These are phyloP conservation scores for Echinochloa phyllopogon DNA, from an alignment of 176 grass and related monocot species.

Conservation along the genomic window DNA sequence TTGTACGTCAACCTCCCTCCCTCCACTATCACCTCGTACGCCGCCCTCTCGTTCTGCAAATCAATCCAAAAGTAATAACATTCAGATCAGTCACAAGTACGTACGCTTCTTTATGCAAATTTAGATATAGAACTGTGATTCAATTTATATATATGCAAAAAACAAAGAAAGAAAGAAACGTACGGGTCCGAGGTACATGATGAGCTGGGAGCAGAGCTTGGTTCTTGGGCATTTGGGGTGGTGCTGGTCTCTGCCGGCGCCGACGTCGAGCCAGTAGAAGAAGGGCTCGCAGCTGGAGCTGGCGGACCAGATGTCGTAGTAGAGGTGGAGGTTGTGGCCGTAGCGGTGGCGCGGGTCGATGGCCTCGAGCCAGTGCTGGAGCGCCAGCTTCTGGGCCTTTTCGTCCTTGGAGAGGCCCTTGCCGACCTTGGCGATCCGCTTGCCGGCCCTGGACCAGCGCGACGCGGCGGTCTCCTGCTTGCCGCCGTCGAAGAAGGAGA, in stretches of 20 bases:
- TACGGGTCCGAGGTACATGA: slow-evolving; percentile 78
- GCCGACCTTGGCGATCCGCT: slow-evolving; percentile 85
- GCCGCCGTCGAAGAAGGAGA: slow-evolving; percentile 81
- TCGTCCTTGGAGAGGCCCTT: slow-evolving; percentile 95
- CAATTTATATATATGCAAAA: no score
- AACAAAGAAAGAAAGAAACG: no score
- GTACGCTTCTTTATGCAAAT: no score
- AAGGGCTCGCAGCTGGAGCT: slow-evolving; percentile 91
- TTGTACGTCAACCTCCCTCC: slow-evolving; percentile 71
- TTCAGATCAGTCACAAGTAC: background rate
- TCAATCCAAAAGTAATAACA: background rate
- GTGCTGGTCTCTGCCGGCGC: slow-evolving; percentile 65
- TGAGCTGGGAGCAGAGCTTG: slow-evolving; percentile 77
- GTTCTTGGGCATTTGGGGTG: slow-evolving; percentile 69
- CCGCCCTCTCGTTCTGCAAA: slow-evolving; percentile 66
- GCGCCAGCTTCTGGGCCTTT: slow-evolving; percentile 86
- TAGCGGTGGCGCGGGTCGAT: slow-evolving; percentile 98
- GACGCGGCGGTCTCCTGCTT: slow-evolving; percentile 84
- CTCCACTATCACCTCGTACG: slow-evolving; percentile 75
- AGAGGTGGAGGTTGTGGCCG: slow-evolving; percentile 92
- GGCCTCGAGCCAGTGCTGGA: slow-evolving; percentile 88
- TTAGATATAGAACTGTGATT: no score
- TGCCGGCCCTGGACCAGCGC: slow-evolving; percentile 70
- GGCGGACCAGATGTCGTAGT: slow-evolving; percentile 87
- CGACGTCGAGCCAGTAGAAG: slow-evolving; percentile 97